Conservation (phyloP, 2,329 filamentous ascomycete species). For the Sclerotinia minor region DNA sequence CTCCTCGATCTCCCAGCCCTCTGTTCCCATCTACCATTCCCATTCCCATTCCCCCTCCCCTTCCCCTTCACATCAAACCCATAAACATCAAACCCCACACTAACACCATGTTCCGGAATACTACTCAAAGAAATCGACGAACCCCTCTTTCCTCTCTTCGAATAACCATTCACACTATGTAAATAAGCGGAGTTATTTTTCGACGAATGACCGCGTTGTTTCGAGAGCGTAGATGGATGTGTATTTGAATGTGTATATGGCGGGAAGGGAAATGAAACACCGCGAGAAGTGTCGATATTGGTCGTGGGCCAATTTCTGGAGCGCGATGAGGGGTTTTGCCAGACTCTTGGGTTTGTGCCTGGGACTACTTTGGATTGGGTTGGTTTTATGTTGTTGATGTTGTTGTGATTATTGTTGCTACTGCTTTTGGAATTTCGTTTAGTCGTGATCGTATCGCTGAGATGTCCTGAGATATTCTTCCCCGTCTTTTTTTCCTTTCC, state of each 20-base stretch:
- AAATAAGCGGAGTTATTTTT: not conserved
- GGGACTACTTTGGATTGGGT: not conserved
- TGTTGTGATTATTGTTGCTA: not conserved
- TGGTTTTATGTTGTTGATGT: not conserved
- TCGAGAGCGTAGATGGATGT: not conserved
- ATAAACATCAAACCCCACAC: not conserved
- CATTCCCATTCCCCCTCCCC: not conserved
- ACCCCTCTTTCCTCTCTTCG: not conserved
- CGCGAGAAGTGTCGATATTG: not conserved
- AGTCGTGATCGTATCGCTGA: not conserved
- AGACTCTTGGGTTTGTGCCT: conserved; percentile 1
- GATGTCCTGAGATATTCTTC: not conserved
- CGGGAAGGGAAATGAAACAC: not conserved
- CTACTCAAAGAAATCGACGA: conserved; percentile 5
- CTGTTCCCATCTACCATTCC: not conserved
- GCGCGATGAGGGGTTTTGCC: conserved; percentile 16
- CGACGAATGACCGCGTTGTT: not conserved
- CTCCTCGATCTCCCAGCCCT: not conserved
- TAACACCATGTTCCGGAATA: conserved; percentile 6
- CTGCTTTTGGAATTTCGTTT: not conserved
- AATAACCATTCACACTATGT: not conserved
- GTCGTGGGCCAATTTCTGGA: not conserved
- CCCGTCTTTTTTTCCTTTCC: not conserved
- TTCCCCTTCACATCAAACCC: not conserved
- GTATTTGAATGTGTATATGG: not conserved